Percentiles rank a stretch among this genome's conserved stretches.
phyloP scores from a whole-genome alignment of 2,329 filamentous ascomycete species.

The Arthrobotrys entomopaga region DNA sequence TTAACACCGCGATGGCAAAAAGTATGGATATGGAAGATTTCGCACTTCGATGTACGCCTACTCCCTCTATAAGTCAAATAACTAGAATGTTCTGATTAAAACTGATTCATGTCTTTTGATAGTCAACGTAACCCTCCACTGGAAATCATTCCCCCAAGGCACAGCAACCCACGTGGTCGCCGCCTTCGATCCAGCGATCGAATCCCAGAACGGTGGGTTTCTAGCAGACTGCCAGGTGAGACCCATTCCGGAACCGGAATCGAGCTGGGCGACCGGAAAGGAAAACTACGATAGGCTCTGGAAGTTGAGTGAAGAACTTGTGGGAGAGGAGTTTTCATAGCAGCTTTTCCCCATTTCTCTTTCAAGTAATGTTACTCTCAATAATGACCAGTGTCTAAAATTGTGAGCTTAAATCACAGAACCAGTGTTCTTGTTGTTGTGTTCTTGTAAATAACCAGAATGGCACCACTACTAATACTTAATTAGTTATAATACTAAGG shows the following conservation, averaged over 20 bases:
- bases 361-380: too few relatives aligned
- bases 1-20: slow-evolving; percentile 55
- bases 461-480: neutral
- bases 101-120: neutral
- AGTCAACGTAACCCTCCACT: slow-evolving; percentile 56
- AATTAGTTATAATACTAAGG: slow-evolving; percentile 5
- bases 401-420: too few relatives aligned
- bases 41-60: slow-evolving; percentile 7
- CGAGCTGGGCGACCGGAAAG: slow-evolving; percentile 60
- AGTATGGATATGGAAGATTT: slow-evolving; percentile 57
- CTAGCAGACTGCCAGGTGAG: slow-evolving; percentile 46
- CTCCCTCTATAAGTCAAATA: neutral
- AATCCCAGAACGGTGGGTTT: slow-evolving; percentile 56
- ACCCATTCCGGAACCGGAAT: slow-evolving; percentile 30
- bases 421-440: neutral
- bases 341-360: too few relatives aligned
- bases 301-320: slow-evolving; percentile 65
- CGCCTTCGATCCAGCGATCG: slow-evolving; percentile 63
- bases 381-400: too few relatives aligned
- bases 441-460: neutral
- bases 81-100: neutral
- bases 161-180: slow-evolving; percentile 64
- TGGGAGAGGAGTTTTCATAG: slow-evolving; percentile 59
- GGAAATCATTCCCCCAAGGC: slow-evolving; percentile 63
- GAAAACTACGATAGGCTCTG: slow-evolving; percentile 64